Conservation (phyloP, 2,329 filamentous ascomycete genomes). For the Aureobasidium sp. region DNA sequence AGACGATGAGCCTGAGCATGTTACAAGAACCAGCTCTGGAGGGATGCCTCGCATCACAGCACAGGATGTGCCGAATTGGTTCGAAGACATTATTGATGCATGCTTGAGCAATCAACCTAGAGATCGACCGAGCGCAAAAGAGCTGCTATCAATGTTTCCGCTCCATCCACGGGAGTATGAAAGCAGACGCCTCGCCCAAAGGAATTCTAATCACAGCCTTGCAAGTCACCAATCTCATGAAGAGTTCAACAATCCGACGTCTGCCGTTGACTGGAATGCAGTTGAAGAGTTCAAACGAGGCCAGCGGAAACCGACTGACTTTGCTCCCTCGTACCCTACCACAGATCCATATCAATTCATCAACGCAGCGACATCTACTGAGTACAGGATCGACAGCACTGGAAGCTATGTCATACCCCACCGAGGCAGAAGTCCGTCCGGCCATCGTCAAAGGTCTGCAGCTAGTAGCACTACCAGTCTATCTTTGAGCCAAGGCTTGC, state of each 20-base stretch:
- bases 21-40: constrained; percentile 41
- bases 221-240: constrained; percentile 33
- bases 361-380: constrained; percentile 30
- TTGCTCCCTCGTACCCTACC: constrained; percentile 12
- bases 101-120: constrained; percentile 71
- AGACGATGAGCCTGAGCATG: constrained; percentile 80
- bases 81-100: constrained; percentile 61
- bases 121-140: constrained; percentile 61
- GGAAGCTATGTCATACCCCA: constrained; percentile 35
- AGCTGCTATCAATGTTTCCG: constrained; percentile 64
- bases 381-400: constrained; percentile 34
- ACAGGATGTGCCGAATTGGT: constrained; percentile 67
- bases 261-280: constrained; percentile 36
- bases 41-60: constrained; percentile 54
- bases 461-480: constrained; percentile 22
- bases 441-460: constrained; percentile 22
- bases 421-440: constrained; percentile 27
- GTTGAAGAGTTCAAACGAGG: constrained; percentile 26
- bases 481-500: constrained; percentile 3
- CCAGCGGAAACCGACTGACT: constrained; percentile 12
- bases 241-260: constrained; percentile 39
- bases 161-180: background rate
- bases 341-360: constrained; percentile 24
- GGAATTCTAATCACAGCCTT: constrained; percentile 27
- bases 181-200: background rate